Base-by-base conservation (phyloP, 1,284 basidiomycete species). In the Trametes pubescens region DNA sequence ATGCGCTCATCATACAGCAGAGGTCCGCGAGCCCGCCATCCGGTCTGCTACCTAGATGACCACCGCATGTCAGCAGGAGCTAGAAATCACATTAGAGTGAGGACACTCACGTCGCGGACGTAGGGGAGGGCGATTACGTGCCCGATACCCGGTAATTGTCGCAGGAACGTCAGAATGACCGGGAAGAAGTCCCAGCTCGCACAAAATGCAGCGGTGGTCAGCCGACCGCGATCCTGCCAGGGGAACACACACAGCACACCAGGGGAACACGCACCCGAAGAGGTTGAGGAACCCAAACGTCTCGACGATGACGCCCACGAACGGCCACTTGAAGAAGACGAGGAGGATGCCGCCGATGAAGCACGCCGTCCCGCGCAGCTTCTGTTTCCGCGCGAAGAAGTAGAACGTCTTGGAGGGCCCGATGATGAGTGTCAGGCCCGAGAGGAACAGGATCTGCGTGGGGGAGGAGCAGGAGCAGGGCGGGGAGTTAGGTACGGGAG, bases 341-440 rank as follows among this genome's bases (percentile, higher is more conserved):
- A 95, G 86, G 16, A 93, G 73, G 65, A 98, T 91, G 18, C 96
- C 96, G 49, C 92, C 93, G 62, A 98, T 80, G 82, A 98, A 98
- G 76, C 95, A 97, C 57, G 89, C 67, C 2, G 94, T 96, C n/a
- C 98, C 98, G 29, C 98, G 86, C 69, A 99, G 82, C 80, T 99
- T 99, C 79, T 99, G 93, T 77, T 90, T 93, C 65, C 98, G 86
- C 29, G 96, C 94, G 80, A 99, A 99, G 82, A 99, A 99, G 80
- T 95, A 95, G 79, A 99, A 96, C 2, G 96, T 99, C 82, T 98
- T 97, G 73, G 92, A 91, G 6, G 94, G 94, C 7, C 96, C 96
- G 72, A 98, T 98, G 79, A 98, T 96, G 68, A 98, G 85, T 9
- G 95, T 96, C 56, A 98, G 83, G 46, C 96, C 96, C 1, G 92